Evolutionary conservation across 805 yeast species (phyloP).

Genomic region (Myxozyma geophila): DNA sequence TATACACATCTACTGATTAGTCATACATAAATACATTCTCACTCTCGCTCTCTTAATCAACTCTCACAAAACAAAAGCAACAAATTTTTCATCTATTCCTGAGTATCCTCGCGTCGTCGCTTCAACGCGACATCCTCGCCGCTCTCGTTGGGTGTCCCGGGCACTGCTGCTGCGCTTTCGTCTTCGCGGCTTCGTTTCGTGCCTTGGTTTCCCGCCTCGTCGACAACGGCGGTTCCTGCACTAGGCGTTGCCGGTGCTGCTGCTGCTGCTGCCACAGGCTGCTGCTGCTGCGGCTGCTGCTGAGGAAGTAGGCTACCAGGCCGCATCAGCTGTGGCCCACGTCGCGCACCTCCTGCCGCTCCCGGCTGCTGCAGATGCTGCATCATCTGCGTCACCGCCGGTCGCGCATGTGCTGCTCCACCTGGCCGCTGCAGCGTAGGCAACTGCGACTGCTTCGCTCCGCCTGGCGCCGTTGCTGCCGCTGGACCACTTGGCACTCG

Average conservation of each 20-base stretch:
- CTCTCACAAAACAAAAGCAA: background rate
- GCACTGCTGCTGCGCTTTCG: constrained; percentile 4
- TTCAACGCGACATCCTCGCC: constrained; percentile 25
- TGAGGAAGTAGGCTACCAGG: constrained; percentile 9
- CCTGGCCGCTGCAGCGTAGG: constrained; percentile 31
- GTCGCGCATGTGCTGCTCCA: constrained; percentile 13
- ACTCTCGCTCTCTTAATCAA: background rate
- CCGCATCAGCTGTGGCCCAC: constrained; percentile 14
- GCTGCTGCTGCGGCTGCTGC: constrained; percentile 7
- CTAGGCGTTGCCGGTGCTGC: background rate
- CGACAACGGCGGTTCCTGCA: background rate
- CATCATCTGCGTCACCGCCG: constrained; percentile 5
- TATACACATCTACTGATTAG: too few species aligned
- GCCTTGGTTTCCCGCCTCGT: constrained; percentile 8
- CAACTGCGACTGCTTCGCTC: constrained; percentile 21
- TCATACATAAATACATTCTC: too few species aligned
- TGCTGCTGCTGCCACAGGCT: constrained; percentile 1
- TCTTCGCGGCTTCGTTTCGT: constrained; percentile 20
- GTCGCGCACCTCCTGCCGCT: constrained; percentile 13
- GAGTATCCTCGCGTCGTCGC: constrained; percentile 31
- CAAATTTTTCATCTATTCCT: background rate
- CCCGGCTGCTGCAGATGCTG: constrained; percentile 17
- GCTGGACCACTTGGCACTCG: constrained; percentile 1
- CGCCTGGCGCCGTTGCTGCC: background rate
- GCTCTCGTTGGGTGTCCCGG: constrained; percentile 10